Base-by-base conservation (phyloP, 768 basidiomycete genomes). In the Coprinellus micaceus region DNA sequence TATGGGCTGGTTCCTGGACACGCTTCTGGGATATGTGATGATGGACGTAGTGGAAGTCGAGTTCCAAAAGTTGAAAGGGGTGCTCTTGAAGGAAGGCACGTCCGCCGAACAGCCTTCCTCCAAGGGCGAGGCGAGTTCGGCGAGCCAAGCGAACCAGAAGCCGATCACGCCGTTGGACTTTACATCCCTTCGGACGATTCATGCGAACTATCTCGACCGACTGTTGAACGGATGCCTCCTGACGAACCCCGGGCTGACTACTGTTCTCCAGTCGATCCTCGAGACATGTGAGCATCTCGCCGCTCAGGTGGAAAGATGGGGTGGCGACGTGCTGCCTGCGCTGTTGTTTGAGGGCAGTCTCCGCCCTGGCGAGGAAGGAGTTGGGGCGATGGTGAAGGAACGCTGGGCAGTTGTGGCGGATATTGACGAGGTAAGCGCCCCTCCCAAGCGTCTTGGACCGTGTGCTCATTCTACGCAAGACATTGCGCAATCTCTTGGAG, bases 1-100 rank as follows among this genome's bases (percentile, higher is more conserved):
- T 64, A 94, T 95, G 93, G 82, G 85, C 40, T 95, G 92, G 91
- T 95, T 94, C 66, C 74, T 96, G 56, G 92, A 94, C 67, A 85
- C 84, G 25, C 65, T 97, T 2, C 72, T 91, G 53, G 85, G 84
- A 10, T 95, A 97, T 68, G 82, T 92, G 58, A 91, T 92, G 90
- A 88, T 82, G 64, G 94, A 96, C 60, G 93, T 96, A 9, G 79
- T 94, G 30, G 93, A 94, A 58, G 81, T 85, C 15, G 93, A 96
- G 66, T 94, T 89, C 64, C 72, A 81, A 54, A 78, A 81, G 60
- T 71, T 96, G 61, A 89, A 87, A 66, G 81, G 77, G 36, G 69
- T 84, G 26, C 71, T 93, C 41, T 66, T 64, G 53, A 71, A 70
- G 54, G 71, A 70, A 49, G 62, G 64, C n/a, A 56, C 60, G 17